Conservation (phyloP, 371 early-diverging fungal species). For the Nematocida major region DNA sequence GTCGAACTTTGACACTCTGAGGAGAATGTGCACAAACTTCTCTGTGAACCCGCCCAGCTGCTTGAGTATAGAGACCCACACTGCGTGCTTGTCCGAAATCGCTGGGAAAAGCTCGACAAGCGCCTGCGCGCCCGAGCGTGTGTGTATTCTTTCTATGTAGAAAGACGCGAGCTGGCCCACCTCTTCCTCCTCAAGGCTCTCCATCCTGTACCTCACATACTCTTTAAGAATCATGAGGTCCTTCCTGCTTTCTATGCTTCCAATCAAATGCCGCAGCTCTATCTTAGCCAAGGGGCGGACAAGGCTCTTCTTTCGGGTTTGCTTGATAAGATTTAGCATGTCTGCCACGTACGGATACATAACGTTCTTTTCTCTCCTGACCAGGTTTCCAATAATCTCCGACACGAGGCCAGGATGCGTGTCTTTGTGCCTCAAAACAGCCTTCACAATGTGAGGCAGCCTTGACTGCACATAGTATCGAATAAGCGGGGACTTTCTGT, state of each 20-base stretch:
- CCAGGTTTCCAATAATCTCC: conserved; percentile 12
- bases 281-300: background rate
- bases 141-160: conserved; percentile 3
- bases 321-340: conserved; percentile 3
- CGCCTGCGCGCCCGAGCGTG: background rate
- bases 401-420: background rate
- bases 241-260: background rate
- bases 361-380: conserved; percentile 32
- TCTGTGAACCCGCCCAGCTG: background rate
- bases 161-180: background rate
- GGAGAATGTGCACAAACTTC: background rate
- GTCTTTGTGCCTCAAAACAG: background rate
- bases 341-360: conserved; percentile 14
- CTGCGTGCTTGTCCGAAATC: background rate
- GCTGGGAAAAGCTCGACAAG: conserved; percentile 8
- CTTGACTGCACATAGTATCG: conserved; percentile 11
- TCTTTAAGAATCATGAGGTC: conserved; percentile 31
- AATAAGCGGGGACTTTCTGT: conserved; percentile 14
- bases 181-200: background rate
- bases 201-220: background rate
- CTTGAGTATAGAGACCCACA: background rate
- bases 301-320: conserved; percentile 16
- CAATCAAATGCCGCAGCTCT: background rate
- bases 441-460: background rate
- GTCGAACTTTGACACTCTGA: background rate